Percentiles rank a stretch among this genome's conserved stretches.
These are phyloP conservation scores for Acephala macrosclerotiorum DNA, from an alignment of 2,329 filamentous ascomycete genomes.

Conservation along the genomic window DNA sequence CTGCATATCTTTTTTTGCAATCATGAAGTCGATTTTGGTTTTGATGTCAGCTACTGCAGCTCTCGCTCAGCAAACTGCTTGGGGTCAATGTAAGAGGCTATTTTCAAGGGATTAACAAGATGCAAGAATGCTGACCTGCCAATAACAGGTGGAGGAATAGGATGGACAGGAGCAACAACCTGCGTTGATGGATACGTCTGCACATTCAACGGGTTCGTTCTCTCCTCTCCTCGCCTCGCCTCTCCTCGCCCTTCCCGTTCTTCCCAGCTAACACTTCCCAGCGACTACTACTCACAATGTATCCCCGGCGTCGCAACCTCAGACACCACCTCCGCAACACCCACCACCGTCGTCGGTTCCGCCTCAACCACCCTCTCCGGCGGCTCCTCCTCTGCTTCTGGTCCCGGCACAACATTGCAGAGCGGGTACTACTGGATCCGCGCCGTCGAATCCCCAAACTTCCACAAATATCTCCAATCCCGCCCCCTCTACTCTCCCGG, in stretches of 20 bases:
- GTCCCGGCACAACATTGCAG: constrained; percentile 54
- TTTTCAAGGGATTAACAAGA: no score
- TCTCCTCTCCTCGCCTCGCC: no score
- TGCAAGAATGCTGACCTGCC: no score
- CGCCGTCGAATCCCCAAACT: constrained; percentile 63
- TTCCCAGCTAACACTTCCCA: constrained; percentile 10
- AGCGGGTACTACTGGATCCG: constrained; percentile 55
- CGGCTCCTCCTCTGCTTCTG: constrained; percentile 36
- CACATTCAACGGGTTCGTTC: constrained; percentile 39
- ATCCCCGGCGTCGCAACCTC: constrained; percentile 45
- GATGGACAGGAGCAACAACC: constrained; percentile 37
- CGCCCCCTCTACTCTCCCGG: constrained; percentile 52
- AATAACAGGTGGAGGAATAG: constrained; percentile 36
- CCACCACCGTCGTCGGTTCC: constrained; percentile 20
- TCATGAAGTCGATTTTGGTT: constrained; percentile 18
- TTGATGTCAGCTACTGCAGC: constrained; percentile 23
- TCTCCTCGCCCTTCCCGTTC: neutral
- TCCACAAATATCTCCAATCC: constrained; percentile 61
- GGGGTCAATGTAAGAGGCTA: constrained; percentile 35
- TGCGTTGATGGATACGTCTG: constrained; percentile 40
- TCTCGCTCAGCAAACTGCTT: constrained; percentile 34
- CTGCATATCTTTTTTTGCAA: constrained; percentile 1
- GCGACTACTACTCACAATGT: constrained; percentile 48
- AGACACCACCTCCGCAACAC: constrained; percentile 14
- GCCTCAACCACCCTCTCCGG: constrained; percentile 30